Evolutionary conservation across 2,329 filamentous ascomycete genomes (phyloP).

Genomic region (Penicillium sp.): DNA sequence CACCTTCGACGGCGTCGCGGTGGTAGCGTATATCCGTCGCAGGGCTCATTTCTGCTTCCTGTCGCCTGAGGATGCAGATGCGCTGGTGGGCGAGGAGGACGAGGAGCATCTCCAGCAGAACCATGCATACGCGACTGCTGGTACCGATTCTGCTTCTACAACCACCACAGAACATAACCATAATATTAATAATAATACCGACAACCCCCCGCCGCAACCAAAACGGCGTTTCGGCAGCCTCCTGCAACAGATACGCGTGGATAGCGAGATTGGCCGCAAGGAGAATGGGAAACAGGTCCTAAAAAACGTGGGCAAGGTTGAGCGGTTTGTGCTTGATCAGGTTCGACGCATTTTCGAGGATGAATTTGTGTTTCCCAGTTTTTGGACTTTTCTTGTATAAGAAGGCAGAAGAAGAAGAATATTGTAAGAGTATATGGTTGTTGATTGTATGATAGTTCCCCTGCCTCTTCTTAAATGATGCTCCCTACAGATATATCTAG

Average conservation of each 20-base stretch:
- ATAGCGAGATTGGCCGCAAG: constrained; percentile 93
- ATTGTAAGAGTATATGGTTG: not conserved
- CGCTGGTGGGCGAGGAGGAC: constrained; percentile 55
- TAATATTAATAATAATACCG: not conserved
- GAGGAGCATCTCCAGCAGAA: constrained; percentile 29
- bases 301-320: constrained; percentile 98
- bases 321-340: constrained; percentile 94
- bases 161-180: not conserved
- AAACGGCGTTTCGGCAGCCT: constrained; percentile 50
- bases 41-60: constrained; percentile 92
- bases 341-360: constrained; percentile 97
- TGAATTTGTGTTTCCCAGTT: constrained; percentile 96
- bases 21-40: constrained; percentile 85
- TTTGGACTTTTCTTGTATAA: constrained; percentile 92
- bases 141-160: not conserved
- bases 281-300: constrained; percentile 89
- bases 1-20: constrained; percentile 90
- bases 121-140: constrained; percentile 22
- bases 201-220: constrained; percentile 23
- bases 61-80: constrained; percentile 82
- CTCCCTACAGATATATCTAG: not conserved
- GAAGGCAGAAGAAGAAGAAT: not conserved
- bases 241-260: constrained; percentile 88
- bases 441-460: not conserved
- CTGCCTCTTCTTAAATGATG: not conserved